Base-by-base conservation (phyloP, 257 asterid genomes). In the Cinchona pubescens region DNA sequence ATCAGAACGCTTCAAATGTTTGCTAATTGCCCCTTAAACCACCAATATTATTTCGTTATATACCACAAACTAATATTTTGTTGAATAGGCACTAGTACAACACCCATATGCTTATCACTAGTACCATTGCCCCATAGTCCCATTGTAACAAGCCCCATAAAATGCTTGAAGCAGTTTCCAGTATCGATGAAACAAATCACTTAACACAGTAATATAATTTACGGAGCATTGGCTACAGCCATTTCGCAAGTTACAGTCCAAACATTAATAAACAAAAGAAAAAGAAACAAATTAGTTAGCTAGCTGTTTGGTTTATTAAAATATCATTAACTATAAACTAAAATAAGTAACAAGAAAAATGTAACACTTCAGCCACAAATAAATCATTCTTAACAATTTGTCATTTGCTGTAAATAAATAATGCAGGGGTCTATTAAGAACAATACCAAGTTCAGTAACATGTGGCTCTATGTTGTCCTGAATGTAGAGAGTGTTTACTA, bases 381-480 rank as follows among this genome's bases (percentile, higher is more conserved):
- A 42, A 68, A 64, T 42, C 14, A 67, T 21, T 42, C 3, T 43
- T 42, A 29, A 27, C n/a, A 35, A n/a, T 42, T 30, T 34, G n/a
- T 56, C 53, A 51, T 55, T 48, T 34, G 56, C 15, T 9, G 64
- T 48, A 43, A 55, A 62, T 60, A 76, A 51, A 71, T 53, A 25
- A 42, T 27, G 35, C 45, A 29, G 45, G 34, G 51, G 9, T 69
- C 56, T 62, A 75, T 27, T 60, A 69, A 79, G 64, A 71, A 72
- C 67, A 59, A 43, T 89, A 92, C 98, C 92, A 73, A 90, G 78
- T 55, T 93, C 90, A 61, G 97, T 90, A 83, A 91, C 75, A 73
- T 80, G 79, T 51, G 96, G 97, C 76, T 84, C 87, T 63, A 93
- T 84, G 72, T 87, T 90, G 72, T 84, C 89, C 67, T 84, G 89